These are phyloP conservation scores for Orbilia oligospora DNA, from an alignment of 2,329 filamentous ascomycete species.

Conservation along the genomic window DNA sequence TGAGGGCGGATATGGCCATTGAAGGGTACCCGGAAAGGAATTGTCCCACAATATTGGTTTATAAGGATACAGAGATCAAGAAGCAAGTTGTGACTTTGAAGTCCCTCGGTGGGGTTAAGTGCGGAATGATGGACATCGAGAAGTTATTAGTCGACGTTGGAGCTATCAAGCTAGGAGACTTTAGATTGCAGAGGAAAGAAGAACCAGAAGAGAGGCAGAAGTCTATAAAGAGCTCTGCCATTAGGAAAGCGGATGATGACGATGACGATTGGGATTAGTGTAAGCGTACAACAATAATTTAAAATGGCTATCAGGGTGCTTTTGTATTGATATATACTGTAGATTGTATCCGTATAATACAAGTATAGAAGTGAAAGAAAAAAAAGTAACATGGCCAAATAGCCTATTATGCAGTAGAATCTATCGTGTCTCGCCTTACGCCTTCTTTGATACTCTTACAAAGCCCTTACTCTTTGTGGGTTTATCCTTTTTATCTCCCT, in stretches of 20 bases:
- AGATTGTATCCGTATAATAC: constrained; percentile 45
- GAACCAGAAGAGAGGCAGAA: constrained; percentile 74
- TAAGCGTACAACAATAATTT: not conserved
- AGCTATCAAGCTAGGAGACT: constrained; percentile 82
- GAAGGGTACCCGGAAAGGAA: constrained; percentile 96
- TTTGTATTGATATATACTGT: constrained; percentile 32
- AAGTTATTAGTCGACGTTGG: constrained; percentile 84
- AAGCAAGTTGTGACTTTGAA: constrained; percentile 91
- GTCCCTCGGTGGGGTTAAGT: constrained; percentile 80
- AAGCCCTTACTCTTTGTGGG: constrained; percentile 35
- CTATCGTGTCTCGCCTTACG: constrained; percentile 23
- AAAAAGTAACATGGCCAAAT: constrained; percentile 14
- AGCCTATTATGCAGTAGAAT: constrained; percentile 28
- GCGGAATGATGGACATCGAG: constrained; percentile 80
- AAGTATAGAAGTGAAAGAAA: constrained; percentile 31
- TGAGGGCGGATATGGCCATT: constrained; percentile 90
- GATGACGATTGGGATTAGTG: constrained; percentile 74
- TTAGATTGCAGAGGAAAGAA: constrained; percentile 77
- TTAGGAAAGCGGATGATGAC: constrained; percentile 68
- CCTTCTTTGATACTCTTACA: constrained; percentile 43
- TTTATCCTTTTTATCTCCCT: constrained; percentile 32
- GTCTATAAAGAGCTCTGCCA: constrained; percentile 65
- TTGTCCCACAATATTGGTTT: constrained; percentile 92
- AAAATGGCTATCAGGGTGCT: constrained; percentile 15
- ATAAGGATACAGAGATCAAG: constrained; percentile 91